Evolutionary conservation across 2,329 filamentous ascomycete genomes (phyloP), one percentile per base, ranked within the genome.

Genomic region (Aureobasidium sp.): DNA sequence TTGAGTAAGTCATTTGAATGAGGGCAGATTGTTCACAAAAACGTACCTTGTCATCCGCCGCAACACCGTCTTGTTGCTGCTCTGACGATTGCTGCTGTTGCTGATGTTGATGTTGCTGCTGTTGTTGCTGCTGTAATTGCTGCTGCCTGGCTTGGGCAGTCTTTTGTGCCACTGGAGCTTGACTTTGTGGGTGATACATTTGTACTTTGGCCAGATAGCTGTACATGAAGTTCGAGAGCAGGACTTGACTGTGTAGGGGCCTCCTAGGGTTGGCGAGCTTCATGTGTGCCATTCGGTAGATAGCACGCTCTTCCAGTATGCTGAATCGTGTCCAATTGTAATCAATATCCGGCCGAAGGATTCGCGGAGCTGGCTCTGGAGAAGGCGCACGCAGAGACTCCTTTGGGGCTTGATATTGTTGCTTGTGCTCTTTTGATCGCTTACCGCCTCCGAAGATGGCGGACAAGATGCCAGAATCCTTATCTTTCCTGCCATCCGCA

Each of bases 221-320:
- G 78, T 99, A 99, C 94, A 99, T 99, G 76, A 99, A 99, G 74
- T 99, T 99, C 76, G 92, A 97, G 67, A 99, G 83, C 63, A 99
- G 80, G 26, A 99, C 94, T 75, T 99, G 94, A 64, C 93, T 97
- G 71, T 96, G 88, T 57, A 99, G 78, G 44, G 93, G 89, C 62
- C 94, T 87, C 48, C 93, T 87, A 41, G 94, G 94, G 72, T 99
- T 97, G n/a, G 94, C 94, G 64, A 99, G 84, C 76, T 99, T 99
- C 77, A 97, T 95, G 73, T 99, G 94, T 20, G 94, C 94, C 90
- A 99, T 96, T 64, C 94, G 86, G 76, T 99, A 99, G 64, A 99
- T 99, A 23, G 94, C 94, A 63, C 94, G 84, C 77, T 99, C 94
- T 75, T 97, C 93, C 61, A 97, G 80, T 60, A 99, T 93, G 13